phyloP scores from a whole-genome alignment of 257 asterid species.

The Ajuga chamaepitys region DNA sequence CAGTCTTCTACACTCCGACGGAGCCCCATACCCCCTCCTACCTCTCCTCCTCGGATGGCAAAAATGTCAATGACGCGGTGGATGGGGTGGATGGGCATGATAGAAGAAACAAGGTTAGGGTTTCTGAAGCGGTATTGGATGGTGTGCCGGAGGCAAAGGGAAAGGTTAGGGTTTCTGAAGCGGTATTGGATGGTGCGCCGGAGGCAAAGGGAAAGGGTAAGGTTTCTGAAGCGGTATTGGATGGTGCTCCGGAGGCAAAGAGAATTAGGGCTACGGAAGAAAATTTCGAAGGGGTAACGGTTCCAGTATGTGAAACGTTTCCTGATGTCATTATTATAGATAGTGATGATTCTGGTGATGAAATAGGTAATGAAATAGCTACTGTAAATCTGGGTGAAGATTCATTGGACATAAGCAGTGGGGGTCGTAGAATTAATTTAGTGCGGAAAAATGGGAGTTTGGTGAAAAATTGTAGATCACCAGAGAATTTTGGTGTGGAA shows the following conservation, averaged over 20 bases:
- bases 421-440: neutral
- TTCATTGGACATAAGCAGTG: neutral
- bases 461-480: neutral
- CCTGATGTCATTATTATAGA: conserved; percentile 7
- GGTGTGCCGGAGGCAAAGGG: conserved; percentile 5
- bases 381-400: neutral
- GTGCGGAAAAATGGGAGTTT: neutral
- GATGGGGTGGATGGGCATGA: neutral
- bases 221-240: conserved; percentile 3
- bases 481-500: no score
- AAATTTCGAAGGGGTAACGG: conserved; percentile 14
- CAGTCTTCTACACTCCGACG: conserved; percentile 33
- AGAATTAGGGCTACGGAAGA: no score
- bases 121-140: neutral
- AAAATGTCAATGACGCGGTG: conserved; percentile 13
- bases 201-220: neutral
- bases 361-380: no score
- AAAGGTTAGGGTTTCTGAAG: conserved; percentile 2
- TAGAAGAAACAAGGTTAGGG: conserved; percentile 12
- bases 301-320: conserved; percentile 3
- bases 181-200: conserved; percentile 2
- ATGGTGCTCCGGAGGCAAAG: neutral
- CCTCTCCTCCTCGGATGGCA: conserved; percentile 27
- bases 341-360: neutral
- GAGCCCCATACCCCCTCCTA: conserved; percentile 21